Percentiles rank a stretch among this genome's conserved stretches.
Conservation (phyloP, 164 flowering plant species). For the Tetrastigma voinierianum region DNA sequence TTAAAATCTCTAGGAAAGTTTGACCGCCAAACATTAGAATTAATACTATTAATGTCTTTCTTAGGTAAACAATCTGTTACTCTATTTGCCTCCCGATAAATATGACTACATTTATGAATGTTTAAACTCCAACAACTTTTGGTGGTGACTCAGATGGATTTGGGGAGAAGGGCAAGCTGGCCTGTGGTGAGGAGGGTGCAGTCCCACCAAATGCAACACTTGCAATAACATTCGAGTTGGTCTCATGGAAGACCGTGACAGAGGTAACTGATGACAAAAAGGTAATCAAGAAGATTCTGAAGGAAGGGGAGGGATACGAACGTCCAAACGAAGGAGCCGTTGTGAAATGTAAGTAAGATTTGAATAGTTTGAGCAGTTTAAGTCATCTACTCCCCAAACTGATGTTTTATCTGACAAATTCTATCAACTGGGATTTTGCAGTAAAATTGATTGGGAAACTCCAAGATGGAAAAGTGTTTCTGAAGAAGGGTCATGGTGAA, state of each 20-base stretch:
- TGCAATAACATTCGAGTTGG: constrained; percentile 60
- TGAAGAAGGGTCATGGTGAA: constrained; percentile 75
- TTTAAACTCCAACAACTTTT: neutral
- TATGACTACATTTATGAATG: too few species aligned
- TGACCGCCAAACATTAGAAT: too few species aligned
- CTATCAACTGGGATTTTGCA: constrained; percentile 23
- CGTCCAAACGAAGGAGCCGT: constrained; percentile 82
- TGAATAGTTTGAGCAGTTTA: too few species aligned
- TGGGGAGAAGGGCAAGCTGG: constrained; percentile 79
- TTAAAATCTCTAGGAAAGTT: too few species aligned
- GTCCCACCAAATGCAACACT: constrained; percentile 83
- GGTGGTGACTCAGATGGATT: constrained; percentile 64
- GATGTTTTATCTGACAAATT: too few species aligned
- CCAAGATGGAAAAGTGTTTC: constrained; percentile 72
- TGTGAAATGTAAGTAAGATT: constrained; percentile 47
- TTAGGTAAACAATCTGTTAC: too few species aligned
- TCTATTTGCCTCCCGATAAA: too few species aligned
- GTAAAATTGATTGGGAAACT: constrained; percentile 88
- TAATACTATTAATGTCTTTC: too few species aligned
- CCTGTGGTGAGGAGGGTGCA: constrained; percentile 52
- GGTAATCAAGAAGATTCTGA: constrained; percentile 78
- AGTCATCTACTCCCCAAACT: too few species aligned
- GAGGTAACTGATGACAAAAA: constrained; percentile 82
- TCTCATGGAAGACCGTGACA: constrained; percentile 89
- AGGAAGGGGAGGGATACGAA: constrained; percentile 95